Evolutionary conservation across 2,329 filamentous ascomycete genomes (phyloP), one percentile per base, ranked within the genome.

Genomic region (Verruconis gallopava): DNA sequence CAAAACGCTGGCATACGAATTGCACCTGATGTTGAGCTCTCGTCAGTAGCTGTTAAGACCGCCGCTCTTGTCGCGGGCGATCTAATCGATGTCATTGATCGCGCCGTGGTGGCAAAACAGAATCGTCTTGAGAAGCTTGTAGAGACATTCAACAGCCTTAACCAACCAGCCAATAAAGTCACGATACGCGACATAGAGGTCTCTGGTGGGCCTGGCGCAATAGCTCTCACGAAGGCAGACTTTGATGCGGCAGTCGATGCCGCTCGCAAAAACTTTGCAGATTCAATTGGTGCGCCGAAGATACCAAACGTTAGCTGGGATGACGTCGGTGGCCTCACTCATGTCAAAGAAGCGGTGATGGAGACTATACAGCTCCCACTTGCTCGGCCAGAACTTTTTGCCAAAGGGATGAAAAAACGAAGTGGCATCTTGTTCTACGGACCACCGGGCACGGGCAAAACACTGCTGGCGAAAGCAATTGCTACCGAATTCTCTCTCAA

Each of bases 281-380:
- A 96, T 59, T 81, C 89, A 0, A 98, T 98, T 49, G 91, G 91
- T 18, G 91, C 91, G 4, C 91, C 91, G 2, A 96, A 96, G 71
- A 96, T 96, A 47, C 91, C 89, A 4, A 95, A 94, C 48, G 91
- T 98, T 4, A 81, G 81, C 17, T 98, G 89, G 89, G 81, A 89
- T 50, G 89, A 98, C 58, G 89, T 98, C 15, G 89, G 89, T 59
- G 89, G 91, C 38, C 71, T 96, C 21, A 79, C 81, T 21, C 86
- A 94, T 52, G 88, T 96, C 58, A 96, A 96, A 66, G 86, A 94
- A 50, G 88, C 89, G n/a, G 81, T 96, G 41, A 84, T 85, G 58
- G 91, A 96, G 60, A 96, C 91, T 0, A 96, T 96, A 42, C 89
- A 95, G 58, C 70, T 96, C 25, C 91, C 89, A 0, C 73, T 96